These are phyloP conservation scores for Pseudoscleropodium purum DNA, from an alignment of 225 moss, liverwort and hornwort genomes.

Conservation along the genomic window DNA sequence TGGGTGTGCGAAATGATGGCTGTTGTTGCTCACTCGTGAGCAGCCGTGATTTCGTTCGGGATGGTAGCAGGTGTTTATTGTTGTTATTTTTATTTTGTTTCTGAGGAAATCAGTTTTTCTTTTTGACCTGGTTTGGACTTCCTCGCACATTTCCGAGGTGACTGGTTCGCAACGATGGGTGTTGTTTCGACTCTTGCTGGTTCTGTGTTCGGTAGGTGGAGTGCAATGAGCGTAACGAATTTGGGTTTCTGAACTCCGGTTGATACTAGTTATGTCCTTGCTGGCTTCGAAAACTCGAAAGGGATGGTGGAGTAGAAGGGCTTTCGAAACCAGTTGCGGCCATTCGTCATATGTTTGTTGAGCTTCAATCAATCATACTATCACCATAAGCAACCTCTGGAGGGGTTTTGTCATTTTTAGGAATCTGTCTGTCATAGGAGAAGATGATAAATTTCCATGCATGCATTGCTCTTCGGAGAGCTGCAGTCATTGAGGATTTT, in stretches of 20 bases:
- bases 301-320: background rate
- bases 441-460: background rate
- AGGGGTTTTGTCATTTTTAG: background rate
- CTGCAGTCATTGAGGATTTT: background rate
- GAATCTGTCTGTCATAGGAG: background rate
- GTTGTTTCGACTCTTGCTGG: background rate
- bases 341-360: background rate
- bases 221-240: slow-evolving; percentile 5
- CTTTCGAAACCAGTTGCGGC: background rate
- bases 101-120: background rate
- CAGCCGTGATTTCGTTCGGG: background rate
- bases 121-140: background rate
- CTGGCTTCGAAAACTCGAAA: background rate
- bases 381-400: background rate
- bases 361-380: background rate
- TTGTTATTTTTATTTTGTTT: background rate
- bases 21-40: slow-evolving; percentile 1
- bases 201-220: background rate
- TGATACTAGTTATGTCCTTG: background rate
- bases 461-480: background rate
- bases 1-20: background rate
- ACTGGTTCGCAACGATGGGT: background rate
- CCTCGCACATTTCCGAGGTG: background rate
- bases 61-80: background rate
- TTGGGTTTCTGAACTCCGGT: background rate